Evolutionary conservation across 768 basidiomycete genomes (phyloP), one percentile per base, ranked within the genome.

Genomic region (Sarcodon aspratus): DNA sequence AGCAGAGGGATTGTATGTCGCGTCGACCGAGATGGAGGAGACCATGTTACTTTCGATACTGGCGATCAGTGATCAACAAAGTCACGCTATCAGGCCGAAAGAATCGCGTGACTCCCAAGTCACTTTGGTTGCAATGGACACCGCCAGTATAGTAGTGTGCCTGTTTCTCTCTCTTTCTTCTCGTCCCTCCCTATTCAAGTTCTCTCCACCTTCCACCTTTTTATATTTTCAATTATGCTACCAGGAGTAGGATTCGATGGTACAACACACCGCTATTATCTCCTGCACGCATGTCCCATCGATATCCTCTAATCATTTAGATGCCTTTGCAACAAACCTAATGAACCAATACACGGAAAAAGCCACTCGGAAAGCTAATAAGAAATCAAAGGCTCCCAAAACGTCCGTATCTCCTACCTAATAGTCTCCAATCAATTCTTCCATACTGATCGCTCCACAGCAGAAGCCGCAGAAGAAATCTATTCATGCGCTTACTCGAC

Each of bases 1-100:
- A 15, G 61, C 57, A 4, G 69, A 66, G 0, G 82, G 79, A 55
- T 75, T 59, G n/a, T 65, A 58, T 33, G 79, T 63, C 36, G 76
- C 72, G 59, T 75, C 72, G 40, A 68, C 58, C 46, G 73, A 68
- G 21, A 67, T 62, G 50, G 76, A 63, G 32, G 73, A 74, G 51
- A 77, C 74, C 81, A 84, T 82, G 34, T 57, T 38, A 32, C 32
- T 31, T 9, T 17, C 2, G 13, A 3, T 38, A 38, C 37, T 18
- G 18, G 37, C 6, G 37, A 6, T 13, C 12, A 18, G 37, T 6
- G 37, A 38, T 18, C 37, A 13, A 38, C 10, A 10, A 37, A 37
- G 15, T 10, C 10, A 15, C 15, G 10, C 36, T 10, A 37, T 13
- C 37, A 18, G 6, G 4, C 6, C 13, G 37, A 38, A 38, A 38